Evolutionary conservation across 108 stramenopile species (phyloP).

Genomic region (Nitzschia sp.): DNA sequence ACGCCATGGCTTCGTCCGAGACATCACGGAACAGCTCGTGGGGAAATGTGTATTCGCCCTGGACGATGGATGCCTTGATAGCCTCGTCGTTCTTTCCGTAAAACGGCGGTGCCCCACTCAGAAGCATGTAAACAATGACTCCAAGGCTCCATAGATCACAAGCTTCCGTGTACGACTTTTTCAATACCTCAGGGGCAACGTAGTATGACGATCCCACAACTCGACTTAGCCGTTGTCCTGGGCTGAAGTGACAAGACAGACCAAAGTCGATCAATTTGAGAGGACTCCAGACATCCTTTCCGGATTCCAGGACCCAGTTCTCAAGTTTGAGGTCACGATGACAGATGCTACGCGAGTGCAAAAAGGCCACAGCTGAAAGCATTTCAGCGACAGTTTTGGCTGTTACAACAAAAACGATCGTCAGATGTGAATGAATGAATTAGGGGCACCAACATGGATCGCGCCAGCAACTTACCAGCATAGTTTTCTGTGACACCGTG

Average conservation of each 20-base stretch:
- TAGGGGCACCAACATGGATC: too few species aligned
- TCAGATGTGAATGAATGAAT: too few species aligned
- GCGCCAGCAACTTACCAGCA: constrained; percentile 75
- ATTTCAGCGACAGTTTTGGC: constrained; percentile 91
- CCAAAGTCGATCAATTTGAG: constrained; percentile 96
- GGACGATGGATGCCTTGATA: constrained; percentile 88
- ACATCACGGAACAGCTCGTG: constrained; percentile 88
- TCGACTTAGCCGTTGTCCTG: constrained; percentile 81
- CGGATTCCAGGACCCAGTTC: constrained; percentile 92
- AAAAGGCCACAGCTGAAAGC: constrained; percentile 92
- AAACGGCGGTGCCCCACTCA: constrained; percentile 91
- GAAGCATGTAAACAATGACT: constrained; percentile 92
- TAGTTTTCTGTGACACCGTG: constrained; percentile 92
- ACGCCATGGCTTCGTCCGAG: constrained; percentile 88
- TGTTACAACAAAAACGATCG: constrained; percentile 17
- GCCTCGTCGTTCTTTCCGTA: constrained; percentile 90
- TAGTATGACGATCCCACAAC: constrained; percentile 96
- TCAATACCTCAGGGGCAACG: constrained; percentile 97
- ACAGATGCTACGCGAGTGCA: constrained; percentile 89
- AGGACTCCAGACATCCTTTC: constrained; percentile 89
- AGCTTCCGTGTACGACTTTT: constrained; percentile 94
- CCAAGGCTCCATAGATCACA: constrained; percentile 97
- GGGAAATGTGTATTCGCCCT: constrained; percentile 87
- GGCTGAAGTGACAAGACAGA: constrained; percentile 89
- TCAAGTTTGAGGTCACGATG: constrained; percentile 95